These are phyloP conservation scores for Aspergillus nomiae DNA, from an alignment of 2,329 filamentous ascomycete species.

Conservation along the genomic window DNA sequence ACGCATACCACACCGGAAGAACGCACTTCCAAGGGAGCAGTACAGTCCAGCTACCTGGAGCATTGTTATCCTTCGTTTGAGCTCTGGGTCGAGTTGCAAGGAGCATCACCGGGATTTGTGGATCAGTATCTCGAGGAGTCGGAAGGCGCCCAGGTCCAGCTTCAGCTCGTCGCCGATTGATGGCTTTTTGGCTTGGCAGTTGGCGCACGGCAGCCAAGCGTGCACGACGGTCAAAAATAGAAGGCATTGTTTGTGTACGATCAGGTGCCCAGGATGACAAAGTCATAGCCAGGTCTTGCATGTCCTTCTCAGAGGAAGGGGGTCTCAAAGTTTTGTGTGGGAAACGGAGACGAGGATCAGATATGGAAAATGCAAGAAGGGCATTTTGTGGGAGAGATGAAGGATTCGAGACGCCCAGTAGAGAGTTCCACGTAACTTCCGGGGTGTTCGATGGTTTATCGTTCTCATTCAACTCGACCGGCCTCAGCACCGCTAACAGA, in stretches of 20 bases:
- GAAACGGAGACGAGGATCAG: slow-evolving; percentile 79
- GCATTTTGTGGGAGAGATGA: slow-evolving; percentile 69
- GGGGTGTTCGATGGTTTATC: slow-evolving; percentile 30
- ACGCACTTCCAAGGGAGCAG: slow-evolving; percentile 91
- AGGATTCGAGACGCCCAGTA: slow-evolving; percentile 63
- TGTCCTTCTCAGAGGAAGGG: slow-evolving; percentile 37
- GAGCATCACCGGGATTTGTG: slow-evolving; percentile 75
- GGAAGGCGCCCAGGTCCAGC: slow-evolving; percentile 66
- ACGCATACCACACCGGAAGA: slow-evolving; percentile 77
- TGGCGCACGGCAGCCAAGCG: slow-evolving; percentile 67
- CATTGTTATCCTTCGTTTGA: slow-evolving; percentile 45
- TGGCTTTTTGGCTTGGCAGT: slow-evolving; percentile 73
- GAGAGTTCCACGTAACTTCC: slow-evolving; percentile 43
- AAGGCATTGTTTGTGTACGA: slow-evolving; percentile 46
- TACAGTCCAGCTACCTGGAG: slow-evolving; percentile 76
- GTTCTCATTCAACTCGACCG: slow-evolving; percentile 31
- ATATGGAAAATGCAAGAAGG: slow-evolving; percentile 70
- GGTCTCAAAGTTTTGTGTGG: slow-evolving; percentile 64
- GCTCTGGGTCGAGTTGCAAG: slow-evolving; percentile 58
- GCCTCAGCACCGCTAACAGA: slow-evolving; percentile 68
- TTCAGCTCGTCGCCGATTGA: slow-evolving; percentile 73
- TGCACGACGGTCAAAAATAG: slow-evolving; percentile 68
- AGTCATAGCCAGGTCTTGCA: slow-evolving; percentile 56
- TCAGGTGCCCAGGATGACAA: slow-evolving; percentile 72
- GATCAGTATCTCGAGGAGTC: slow-evolving; percentile 62